Base-by-base conservation (phyloP, 2,329 filamentous ascomycete species). In the Alternaria incomplexa region DNA sequence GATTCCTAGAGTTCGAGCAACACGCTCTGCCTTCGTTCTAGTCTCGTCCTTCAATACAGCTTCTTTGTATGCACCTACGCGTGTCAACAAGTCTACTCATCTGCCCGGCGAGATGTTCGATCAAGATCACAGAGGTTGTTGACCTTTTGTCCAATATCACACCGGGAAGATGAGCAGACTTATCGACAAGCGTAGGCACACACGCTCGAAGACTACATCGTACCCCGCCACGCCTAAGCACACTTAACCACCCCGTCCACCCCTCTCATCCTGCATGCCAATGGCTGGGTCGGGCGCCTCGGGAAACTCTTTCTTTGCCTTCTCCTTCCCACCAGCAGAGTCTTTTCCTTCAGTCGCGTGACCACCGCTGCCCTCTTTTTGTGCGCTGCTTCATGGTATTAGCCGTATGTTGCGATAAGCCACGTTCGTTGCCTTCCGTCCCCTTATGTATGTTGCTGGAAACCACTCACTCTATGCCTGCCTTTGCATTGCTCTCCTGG, bases 241-340 rank as follows among this genome's bases (percentile, higher is more conserved):
- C n/a, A 17, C n/a, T 45, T 50, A 81, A 69, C 64, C 74, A 44
- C 82, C 82, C 58, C 83, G 81, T 44, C 79, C 80, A 59, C 83
- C 83, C 58, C 83, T 76, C 78, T 85, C 83, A 70, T 85, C 83
- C 72, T 85, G 82, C 81, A 85, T 84, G 0, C 83, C 83, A 68
- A 85, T 84, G 6, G 79, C 79, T 52, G 75, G 73, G 52, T 81
- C 82, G 1, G 83, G 83, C 13, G 82, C 79, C 71, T 84, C 83
- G 4, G 83, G 83, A 58, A 81, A 77, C 57, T 84, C 82, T 57
- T 82, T 72, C 77, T 85, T 85, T 25, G 82, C 81, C 73, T 80
- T 81, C 25, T 71, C 66, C 50, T 71, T 77, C 28, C 75, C 79
- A 23, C 78, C 76, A 23, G 74, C 71, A 25, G 74, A 73, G 61